Conservation (phyloP, 305 asterid genomes). For the Fraxinus xanthoxyloides region DNA sequence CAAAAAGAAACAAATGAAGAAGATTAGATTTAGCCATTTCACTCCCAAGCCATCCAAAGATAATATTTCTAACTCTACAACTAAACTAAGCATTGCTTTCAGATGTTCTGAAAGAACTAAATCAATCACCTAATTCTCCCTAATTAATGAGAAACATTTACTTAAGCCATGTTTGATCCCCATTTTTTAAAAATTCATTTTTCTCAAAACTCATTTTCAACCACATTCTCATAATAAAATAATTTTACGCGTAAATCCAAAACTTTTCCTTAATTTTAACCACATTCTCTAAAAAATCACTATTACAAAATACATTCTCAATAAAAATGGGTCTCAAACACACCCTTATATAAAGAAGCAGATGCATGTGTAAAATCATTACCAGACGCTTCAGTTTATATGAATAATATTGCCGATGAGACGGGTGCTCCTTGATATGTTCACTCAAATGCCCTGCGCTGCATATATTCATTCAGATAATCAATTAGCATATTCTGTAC, state of each 20-base stretch:
- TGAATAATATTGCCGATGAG: conserved; percentile 69
- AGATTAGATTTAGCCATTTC: background rate
- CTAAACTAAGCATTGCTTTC: background rate
- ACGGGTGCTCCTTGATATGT: conserved; percentile 55
- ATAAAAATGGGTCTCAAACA: too few species aligned
- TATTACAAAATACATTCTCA: too few species aligned
- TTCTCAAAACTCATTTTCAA: too few species aligned
- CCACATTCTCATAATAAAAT: too few species aligned
- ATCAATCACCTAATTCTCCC: background rate
- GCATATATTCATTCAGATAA: conserved; percentile 29
- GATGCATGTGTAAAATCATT: conserved; percentile 18
- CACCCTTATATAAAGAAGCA: background rate
- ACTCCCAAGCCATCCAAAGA: background rate
- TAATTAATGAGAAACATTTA: background rate
- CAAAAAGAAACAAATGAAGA: background rate
- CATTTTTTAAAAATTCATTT: too few species aligned
- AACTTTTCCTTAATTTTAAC: too few species aligned
- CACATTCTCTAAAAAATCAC: too few species aligned
- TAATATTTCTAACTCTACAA: background rate
- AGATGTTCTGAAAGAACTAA: background rate
- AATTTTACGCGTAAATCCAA: too few species aligned
- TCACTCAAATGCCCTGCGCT: conserved; percentile 84
- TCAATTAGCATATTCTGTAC: conserved; percentile 23
- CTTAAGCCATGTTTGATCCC: background rate
- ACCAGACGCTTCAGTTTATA: conserved; percentile 75